Evolutionary conservation across 805 yeast species (phyloP).

Genomic region (Ogataea corticis): DNA sequence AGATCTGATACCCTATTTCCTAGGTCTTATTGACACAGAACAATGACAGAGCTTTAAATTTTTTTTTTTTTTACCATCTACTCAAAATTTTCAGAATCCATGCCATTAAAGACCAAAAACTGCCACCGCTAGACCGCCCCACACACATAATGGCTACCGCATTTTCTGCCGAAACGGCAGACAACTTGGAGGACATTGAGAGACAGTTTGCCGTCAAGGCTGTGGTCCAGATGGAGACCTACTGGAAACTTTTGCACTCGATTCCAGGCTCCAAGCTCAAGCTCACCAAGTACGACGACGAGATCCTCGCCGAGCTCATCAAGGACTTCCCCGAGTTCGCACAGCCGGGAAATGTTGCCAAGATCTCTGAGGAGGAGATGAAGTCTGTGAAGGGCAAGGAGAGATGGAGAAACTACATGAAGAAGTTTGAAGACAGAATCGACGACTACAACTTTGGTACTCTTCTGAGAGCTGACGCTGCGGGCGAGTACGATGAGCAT

Average conservation of each 20-base stretch:
- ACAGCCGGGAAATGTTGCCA: conserved; percentile 55
- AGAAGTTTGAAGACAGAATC: conserved; percentile 72
- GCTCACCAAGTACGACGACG: conserved; percentile 71
- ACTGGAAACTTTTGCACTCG: conserved; percentile 77
- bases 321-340: conserved; percentile 87
- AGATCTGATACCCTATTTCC: not conserved
- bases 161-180: conserved; percentile 79
- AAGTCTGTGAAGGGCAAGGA: conserved; percentile 78
- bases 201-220: conserved; percentile 98
- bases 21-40: conserved; percentile 2
- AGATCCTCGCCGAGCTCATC: conserved; percentile 58
- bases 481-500: conserved; percentile 76
- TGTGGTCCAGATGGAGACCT: conserved; percentile 91
- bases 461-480: conserved; percentile 70
- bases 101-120: too few relatives aligned
- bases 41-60: not conserved
- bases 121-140: not conserved
- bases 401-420: conserved; percentile 88
- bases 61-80: not conserved
- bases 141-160: conserved; percentile 7
- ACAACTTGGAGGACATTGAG: conserved; percentile 93
- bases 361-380: conserved; percentile 75
- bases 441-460: conserved; percentile 97
- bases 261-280: conserved; percentile 79
- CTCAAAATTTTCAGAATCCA: not conserved